Base-by-base conservation (phyloP, 352 stramenopile genomes). In the Globisporangium rhizosaccharum region DNA sequence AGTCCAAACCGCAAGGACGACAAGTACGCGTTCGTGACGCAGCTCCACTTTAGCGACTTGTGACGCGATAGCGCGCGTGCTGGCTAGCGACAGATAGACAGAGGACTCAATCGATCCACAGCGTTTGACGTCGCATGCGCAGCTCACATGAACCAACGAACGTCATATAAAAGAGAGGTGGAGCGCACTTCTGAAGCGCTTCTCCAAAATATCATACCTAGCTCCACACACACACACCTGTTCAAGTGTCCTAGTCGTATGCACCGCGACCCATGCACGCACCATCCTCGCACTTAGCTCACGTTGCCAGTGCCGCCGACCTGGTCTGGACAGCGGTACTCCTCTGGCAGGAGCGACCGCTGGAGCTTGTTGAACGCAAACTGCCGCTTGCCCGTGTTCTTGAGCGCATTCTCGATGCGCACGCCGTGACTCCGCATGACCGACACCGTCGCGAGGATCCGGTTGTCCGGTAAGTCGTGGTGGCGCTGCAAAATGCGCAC, bases 351-450 rank as follows among this genome's bases (percentile, higher is more conserved):
- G 18, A 92, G 62, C 59, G 84, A 93, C n/a, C 85, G 80, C 65
- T 96, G 87, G 46, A 96, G 67, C 62, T 90, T 92, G 69, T 94
- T 96, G 73, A 96, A 96, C 17, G 87, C 87, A 56, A 93, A 96
- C 56, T 85, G 71, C 11, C 82, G 82, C 71, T 94, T 94, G 73
- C 87, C 87, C 12, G 85, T 94, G 68, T 96, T 96, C 76, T 94
- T 96, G 53, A 93, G 70, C 20, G 87, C 85, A 57, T 96, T 96
- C 56, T 94, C 87, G 51, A 96, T 92, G 53, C 87, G 85, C 28
- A 94, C 85, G 46, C 87, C 87, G 28, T 96, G 79, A 54, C 78
- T 93, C 42, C 86, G 82, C 86, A 96, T 96, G 26, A 92, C 85
- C 14, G 84, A 90, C 26, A 94, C 83, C 0, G 85, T 96, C 17